These are phyloP conservation scores for Chaetomium olivaceum DNA, from an alignment of 2,329 filamentous ascomycete species.

Conservation along the genomic window DNA sequence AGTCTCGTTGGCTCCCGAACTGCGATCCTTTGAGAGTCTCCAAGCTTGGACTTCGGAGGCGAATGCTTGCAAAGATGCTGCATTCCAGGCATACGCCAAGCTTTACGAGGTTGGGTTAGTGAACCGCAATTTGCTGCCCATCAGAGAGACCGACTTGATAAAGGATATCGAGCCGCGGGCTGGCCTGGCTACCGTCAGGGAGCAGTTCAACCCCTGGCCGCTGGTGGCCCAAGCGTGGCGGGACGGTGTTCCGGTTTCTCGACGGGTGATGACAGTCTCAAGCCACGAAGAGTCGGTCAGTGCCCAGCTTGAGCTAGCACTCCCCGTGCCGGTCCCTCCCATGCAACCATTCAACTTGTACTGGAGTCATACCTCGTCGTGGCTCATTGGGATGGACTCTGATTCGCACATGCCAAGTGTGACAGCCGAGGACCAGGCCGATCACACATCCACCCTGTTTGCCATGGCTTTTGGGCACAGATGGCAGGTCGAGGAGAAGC, in stretches of 20 bases:
- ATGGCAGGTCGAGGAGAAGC: conserved; percentile 41
- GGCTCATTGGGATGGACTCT: conserved; percentile 41
- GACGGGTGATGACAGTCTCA: conserved; percentile 39
- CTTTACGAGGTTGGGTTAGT: conserved; percentile 72
- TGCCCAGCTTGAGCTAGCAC: conserved; percentile 45
- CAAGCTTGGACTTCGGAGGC: conserved; percentile 68
- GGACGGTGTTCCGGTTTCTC: conserved; percentile 34
- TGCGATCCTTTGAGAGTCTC: conserved; percentile 56
- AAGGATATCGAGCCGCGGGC: conserved; percentile 43
- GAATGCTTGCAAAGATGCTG: conserved; percentile 76
- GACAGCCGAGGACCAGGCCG: conserved; percentile 27
- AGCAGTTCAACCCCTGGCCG: conserved; percentile 50
- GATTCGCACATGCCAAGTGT: conserved; percentile 14
- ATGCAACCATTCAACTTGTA: conserved; percentile 44
- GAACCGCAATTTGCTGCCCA: conserved; percentile 75
- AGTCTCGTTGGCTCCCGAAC: conserved; percentile 61
- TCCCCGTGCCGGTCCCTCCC: conserved; percentile 47
- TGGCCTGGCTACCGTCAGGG: conserved; percentile 40
- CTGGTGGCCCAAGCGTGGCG: conserved; percentile 48
- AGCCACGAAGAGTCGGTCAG: conserved; percentile 38
- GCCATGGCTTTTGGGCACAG: conserved; percentile 52
- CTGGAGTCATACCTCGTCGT: conserved; percentile 41
- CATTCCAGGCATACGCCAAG: conserved; percentile 74
- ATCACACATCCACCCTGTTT: conserved; percentile 51
- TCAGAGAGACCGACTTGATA: conserved; percentile 44